These are phyloP conservation scores for Metschnikowia peoriensis DNA, from an alignment of 805 yeast species.

Conservation along the genomic window DNA sequence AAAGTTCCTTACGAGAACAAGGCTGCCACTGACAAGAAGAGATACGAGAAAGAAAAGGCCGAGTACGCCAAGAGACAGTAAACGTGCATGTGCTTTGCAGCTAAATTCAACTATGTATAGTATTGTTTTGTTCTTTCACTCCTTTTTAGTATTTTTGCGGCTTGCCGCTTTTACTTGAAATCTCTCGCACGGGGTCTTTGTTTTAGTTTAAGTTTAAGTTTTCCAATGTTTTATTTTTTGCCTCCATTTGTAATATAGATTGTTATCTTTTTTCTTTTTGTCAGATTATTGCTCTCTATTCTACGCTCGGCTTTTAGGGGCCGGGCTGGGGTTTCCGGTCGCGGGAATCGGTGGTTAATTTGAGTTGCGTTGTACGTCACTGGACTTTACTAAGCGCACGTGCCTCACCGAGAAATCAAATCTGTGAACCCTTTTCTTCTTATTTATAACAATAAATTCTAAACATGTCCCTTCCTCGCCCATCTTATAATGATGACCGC, in stretches of 20 bases:
- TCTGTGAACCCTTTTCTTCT: background rate
- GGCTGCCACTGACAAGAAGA: conserved; percentile 95
- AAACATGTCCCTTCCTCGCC: conserved; percentile 46
- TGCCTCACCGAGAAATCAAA: background rate
- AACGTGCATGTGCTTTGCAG: conserved; percentile 5
- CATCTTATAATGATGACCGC: conserved; percentile 64
- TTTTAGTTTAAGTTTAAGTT: conserved; percentile 8
- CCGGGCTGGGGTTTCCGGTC: background rate
- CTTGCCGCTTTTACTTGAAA: conserved; percentile 10
- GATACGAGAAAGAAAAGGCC: conserved; percentile 95
- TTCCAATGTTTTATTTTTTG: conserved; percentile 1
- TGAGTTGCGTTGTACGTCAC: background rate
- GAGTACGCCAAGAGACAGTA: conserved; percentile 56
- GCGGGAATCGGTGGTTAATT: background rate
- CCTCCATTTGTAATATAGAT: background rate
- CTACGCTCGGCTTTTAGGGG: conserved; percentile 1
- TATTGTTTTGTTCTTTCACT: conserved; percentile 14
- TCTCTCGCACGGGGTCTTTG: conserved; percentile 1
- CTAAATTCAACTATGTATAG: conserved; percentile 11
- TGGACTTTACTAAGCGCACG: background rate
- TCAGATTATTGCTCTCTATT: background rate
- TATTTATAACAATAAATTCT: background rate
- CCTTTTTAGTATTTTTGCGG: conserved; percentile 5
- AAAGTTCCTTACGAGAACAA: conserved; percentile 88
- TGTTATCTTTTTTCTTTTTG: background rate